Evolutionary conservation across 2,329 filamentous ascomycete genomes (phyloP).

Genomic region (Didymella lethalis): DNA sequence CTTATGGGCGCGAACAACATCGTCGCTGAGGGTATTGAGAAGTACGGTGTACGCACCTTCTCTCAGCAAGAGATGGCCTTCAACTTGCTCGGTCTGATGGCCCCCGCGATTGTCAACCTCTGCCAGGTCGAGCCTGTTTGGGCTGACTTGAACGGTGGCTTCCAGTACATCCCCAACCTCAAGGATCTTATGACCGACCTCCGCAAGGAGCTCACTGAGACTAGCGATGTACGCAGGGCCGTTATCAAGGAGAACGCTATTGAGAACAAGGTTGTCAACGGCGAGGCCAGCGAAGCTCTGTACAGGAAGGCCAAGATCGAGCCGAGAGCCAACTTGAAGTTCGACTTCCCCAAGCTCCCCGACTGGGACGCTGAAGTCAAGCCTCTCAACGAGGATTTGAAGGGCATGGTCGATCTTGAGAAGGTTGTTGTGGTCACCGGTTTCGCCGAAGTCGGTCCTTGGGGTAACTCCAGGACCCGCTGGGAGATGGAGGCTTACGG

Average conservation of each 20-base stretch:
- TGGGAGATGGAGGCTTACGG: constrained; percentile 99
- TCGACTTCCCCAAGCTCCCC: constrained; percentile 88
- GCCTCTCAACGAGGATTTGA: constrained; percentile 85
- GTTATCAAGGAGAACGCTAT: constrained; percentile 95
- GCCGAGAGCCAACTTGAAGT: constrained; percentile 97
- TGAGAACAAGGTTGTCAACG: constrained; percentile 97
- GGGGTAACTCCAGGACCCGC: constrained; percentile 96
- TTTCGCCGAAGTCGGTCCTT: constrained; percentile 94
- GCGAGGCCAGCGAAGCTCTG: constrained; percentile 86
- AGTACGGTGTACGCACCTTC: constrained; percentile 96
- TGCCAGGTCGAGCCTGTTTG: constrained; percentile 96
- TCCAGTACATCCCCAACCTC: constrained; percentile 96
- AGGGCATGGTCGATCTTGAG: constrained; percentile 98
- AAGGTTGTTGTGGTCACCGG: constrained; percentile 98
- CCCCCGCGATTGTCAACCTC: constrained; percentile 89
- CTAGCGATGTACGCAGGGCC: constrained; percentile 88
- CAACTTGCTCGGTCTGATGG: constrained; percentile 96
- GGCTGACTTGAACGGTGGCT: constrained; percentile 94
- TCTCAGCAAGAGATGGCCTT: constrained; percentile 99
- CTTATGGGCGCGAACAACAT: constrained; percentile 98
- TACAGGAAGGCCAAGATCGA: constrained; percentile 95
- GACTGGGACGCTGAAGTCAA: constrained; percentile 92
- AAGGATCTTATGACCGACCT: constrained; percentile 94
- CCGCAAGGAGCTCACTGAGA: constrained; percentile 93
- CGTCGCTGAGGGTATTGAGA: constrained; percentile 95